Percentiles rank a stretch among this genome's conserved stretches.
Conservation (phyloP, 2,329 filamentous ascomycete species). For the Ophiosphaerella korrae region DNA sequence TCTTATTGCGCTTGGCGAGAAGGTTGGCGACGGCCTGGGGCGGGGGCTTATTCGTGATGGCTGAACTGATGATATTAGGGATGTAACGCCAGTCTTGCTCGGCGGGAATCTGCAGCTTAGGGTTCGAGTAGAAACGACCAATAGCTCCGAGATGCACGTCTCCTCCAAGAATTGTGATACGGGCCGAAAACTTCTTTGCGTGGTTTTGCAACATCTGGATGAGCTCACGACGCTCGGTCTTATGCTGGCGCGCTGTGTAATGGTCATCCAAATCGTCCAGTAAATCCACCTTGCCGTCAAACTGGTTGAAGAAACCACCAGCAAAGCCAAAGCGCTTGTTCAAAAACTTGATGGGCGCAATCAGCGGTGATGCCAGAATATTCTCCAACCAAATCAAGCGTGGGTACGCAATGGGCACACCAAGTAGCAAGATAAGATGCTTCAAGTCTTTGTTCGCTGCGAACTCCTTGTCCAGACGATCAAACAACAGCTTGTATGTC, state of each 20-base stretch:
- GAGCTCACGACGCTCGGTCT: conserved; percentile 79
- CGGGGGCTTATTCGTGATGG: conserved; percentile 71
- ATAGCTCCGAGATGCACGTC: conserved; percentile 68
- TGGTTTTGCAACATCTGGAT: conserved; percentile 68
- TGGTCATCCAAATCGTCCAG: conserved; percentile 70
- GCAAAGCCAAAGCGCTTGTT: conserved; percentile 89
- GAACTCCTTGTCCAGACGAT: conserved; percentile 59
- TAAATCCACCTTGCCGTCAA: conserved; percentile 76
- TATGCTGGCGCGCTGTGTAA: conserved; percentile 91
- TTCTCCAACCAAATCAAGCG: conserved; percentile 97
- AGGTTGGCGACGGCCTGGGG: conserved; percentile 69
- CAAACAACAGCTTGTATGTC: conserved; percentile 66
- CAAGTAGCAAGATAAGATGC: conserved; percentile 67
- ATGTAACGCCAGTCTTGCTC: conserved; percentile 68
- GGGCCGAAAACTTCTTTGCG: conserved; percentile 60
- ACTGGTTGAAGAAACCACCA: conserved; percentile 87
- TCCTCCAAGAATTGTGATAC: conserved; percentile 66
- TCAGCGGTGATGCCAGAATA: conserved; percentile 81
- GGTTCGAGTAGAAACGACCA: conserved; percentile 68
- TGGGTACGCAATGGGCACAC: conserved; percentile 71
- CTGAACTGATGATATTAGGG: conserved; percentile 67
- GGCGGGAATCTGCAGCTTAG: conserved; percentile 60
- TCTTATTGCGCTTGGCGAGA: conserved; percentile 66
- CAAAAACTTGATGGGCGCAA: conserved; percentile 85
- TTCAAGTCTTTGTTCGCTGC: conserved; percentile 61